Percentiles rank a stretch among this genome's conserved stretches.
phyloP scores from a whole-genome alignment of 1,284 basidiomycete genomes.

The Ceratobasidium sp. region DNA sequence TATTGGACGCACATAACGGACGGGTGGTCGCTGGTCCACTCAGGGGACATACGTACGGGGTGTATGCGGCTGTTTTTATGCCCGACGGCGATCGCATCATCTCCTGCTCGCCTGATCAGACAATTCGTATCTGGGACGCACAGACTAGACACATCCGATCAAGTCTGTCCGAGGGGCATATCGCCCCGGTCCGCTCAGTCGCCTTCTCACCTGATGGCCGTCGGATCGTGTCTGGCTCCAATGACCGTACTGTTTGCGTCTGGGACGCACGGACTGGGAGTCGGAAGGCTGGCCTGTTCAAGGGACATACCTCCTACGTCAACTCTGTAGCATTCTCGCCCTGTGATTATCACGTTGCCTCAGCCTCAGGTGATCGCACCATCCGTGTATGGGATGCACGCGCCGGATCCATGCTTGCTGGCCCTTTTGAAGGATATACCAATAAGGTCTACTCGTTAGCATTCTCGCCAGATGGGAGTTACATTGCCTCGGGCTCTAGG shows the following conservation, averaged over 20 bases:
- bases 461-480: too few species aligned
- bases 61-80: too few species aligned
- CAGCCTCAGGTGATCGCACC: constrained; percentile 31
- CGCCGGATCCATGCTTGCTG: too few species aligned
- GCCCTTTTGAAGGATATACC: too few species aligned
- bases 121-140: neutral
- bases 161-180: neutral
- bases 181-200: neutral
- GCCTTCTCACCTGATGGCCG: neutral
- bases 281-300: neutral
- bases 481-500: too few species aligned
- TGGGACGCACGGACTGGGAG: neutral
- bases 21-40: too few species aligned
- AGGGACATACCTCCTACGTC: constrained; percentile 12
- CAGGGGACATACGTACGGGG: too few species aligned
- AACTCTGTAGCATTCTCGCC: constrained; percentile 26
- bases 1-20: too few species aligned
- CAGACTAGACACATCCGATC: neutral
- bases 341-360: constrained; percentile 1
- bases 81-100: too few species aligned
- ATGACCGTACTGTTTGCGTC: neutral
- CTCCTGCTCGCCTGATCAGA: constrained; percentile 12
- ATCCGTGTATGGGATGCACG: too few species aligned
- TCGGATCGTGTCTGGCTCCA: neutral
- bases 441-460: too few species aligned